Evolutionary conservation across 345 rosid species (phyloP).

Genomic region (Syzygium jambos): DNA sequence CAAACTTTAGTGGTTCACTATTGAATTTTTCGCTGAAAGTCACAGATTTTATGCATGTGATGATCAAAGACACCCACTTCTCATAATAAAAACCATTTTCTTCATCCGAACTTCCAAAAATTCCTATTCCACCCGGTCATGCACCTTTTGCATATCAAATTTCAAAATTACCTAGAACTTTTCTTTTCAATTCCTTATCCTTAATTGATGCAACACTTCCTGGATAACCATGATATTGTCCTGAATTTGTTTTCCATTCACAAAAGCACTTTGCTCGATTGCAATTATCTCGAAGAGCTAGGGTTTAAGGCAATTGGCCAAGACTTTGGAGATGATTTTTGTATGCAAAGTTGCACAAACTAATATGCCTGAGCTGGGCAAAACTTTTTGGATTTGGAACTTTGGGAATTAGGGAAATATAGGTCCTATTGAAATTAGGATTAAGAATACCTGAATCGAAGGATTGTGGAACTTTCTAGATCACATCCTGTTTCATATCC

Average conservation of each 20-base stretch:
- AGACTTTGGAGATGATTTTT: not conserved
- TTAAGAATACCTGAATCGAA: too few species aligned
- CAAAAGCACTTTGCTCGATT: not conserved
- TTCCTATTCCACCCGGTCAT: accelerated
- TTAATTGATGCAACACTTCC: not conserved
- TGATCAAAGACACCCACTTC: not conserved
- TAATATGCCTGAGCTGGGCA: not conserved
- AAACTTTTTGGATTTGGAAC: not conserved
- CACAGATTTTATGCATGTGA: too few species aligned
- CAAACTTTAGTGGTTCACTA: not conserved
- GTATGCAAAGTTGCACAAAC: not conserved
- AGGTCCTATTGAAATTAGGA: too few species aligned
- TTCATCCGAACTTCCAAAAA: not conserved
- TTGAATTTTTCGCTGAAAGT: too few species aligned
- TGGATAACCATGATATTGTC: not conserved
- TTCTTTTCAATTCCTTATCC: not conserved
- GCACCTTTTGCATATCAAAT: accelerated
- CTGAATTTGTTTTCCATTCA: not conserved
- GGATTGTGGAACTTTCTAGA: not conserved
- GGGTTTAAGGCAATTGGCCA: not conserved
- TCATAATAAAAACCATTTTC: not conserved
- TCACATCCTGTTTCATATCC: not conserved
- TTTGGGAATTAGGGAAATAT: not conserved
- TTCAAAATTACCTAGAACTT: not conserved
- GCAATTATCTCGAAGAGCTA: not conserved